Evolutionary conservation across 106 monocot species (phyloP).

Genomic region (Dioscorea alata): DNA sequence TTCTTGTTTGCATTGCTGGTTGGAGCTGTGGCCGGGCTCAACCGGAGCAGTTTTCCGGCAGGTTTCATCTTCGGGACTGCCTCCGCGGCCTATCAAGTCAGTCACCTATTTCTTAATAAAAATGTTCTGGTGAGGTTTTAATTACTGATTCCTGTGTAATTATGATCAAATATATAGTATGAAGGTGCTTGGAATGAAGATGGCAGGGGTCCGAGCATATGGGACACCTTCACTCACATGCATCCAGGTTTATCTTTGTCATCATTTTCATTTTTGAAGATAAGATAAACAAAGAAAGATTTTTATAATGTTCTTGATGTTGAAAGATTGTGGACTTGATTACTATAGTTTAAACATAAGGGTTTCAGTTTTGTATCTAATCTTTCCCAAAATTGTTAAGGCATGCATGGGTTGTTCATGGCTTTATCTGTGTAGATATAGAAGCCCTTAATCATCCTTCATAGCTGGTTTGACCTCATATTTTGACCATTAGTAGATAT

Average conservation of each 20-base stretch:
- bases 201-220: slow-evolving; percentile 23
- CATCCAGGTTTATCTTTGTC: slow-evolving; percentile 10
- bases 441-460: too few relatives aligned
- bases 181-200: slow-evolving; percentile 15
- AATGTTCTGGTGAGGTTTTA: background rate
- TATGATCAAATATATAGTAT: slow-evolving; percentile 1
- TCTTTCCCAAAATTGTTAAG: too few relatives aligned
- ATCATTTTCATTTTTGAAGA: too few relatives aligned
- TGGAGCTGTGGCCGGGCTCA: background rate
- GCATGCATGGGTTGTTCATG: too few relatives aligned
- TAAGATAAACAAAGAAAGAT: too few relatives aligned
- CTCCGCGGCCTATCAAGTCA: slow-evolving; percentile 22
- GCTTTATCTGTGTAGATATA: too few relatives aligned
- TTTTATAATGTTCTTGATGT: too few relatives aligned
- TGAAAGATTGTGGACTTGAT: background rate
- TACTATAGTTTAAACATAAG: background rate
- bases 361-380: too few relatives aligned
- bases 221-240: slow-evolving; percentile 35
- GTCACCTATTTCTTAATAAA: background rate
- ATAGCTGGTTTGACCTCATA: too few relatives aligned
- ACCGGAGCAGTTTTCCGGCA: slow-evolving; percentile 10
- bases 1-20: too few relatives aligned
- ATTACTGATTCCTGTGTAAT: background rate
- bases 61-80: slow-evolving; percentile 23
- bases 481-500: too few relatives aligned